Base-by-base conservation (phyloP, 202 grass and related monocot species). In the Brachypodium distachyon region DNA sequence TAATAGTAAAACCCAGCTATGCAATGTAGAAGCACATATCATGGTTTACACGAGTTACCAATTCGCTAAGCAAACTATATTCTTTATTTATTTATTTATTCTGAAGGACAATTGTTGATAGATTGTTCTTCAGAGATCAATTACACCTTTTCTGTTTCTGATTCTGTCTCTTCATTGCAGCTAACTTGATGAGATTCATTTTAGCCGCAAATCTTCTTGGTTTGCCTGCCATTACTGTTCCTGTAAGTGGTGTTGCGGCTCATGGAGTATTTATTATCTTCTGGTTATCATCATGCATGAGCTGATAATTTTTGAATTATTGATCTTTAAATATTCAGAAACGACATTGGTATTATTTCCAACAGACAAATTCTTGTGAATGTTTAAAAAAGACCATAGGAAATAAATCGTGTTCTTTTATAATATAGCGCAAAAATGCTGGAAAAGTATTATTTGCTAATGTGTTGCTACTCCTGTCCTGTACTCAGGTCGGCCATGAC, bases 121-220 rank as follows among this genome's bases (percentile, higher is more conserved):
- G 4, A 29, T 73, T 64, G 5, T 49, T 42, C 27, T 57, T 26
- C 3, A 23, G 7, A 42, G 25, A 57, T 59, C 39, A 68, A 21
- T 27, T n/a, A 29, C 17, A 42, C 12, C 0, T 26, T 74, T 54
- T 43, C 12, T 69, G 61, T 68, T 61, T 9, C 23, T 88, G 59
- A 76, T 67, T 65, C 17, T 22, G 18, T 4, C 1, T 6, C 5
- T 69, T 79, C 12, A 13, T 76, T 81, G 47, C 86, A 97, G 94
- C 83, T 64, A 87, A 89, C 33, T 37, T 98, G 72, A 98, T 98
- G 96, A 79, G 70, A 70, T 98, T 95, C 78, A 10, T 98, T 73
- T 6, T 92, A 81, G 86, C 91, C 7, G 89, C 83, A 59, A 98
- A 98, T 76, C 89, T 98, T 80, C 87, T 98, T 76, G 96, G 96